Evolutionary conservation across 306 rosid genomes (phyloP).

Genomic region (Senna tora): DNA sequence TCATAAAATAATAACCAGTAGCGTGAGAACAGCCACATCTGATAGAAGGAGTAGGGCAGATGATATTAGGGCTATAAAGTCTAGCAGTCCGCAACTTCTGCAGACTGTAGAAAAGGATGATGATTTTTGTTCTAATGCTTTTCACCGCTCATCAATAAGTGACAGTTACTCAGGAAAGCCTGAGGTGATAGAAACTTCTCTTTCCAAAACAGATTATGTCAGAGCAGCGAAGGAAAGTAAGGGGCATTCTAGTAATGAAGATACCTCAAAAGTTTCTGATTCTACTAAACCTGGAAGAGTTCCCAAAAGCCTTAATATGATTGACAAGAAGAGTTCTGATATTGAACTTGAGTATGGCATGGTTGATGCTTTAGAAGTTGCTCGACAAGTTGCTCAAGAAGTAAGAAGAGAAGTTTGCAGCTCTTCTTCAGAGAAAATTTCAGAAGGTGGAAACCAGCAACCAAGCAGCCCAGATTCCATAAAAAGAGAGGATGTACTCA

Average conservation of each 20-base stretch:
- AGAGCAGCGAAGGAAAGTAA: constrained; percentile 35
- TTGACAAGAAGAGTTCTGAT: constrained; percentile 21
- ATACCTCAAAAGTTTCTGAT: constrained; percentile 35
- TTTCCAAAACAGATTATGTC: constrained; percentile 46
- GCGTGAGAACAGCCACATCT: constrained; percentile 45
- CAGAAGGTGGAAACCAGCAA: constrained; percentile 57
- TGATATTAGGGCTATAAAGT: constrained; percentile 43
- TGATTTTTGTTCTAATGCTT: constrained; percentile 51
- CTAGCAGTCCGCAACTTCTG: constrained; percentile 38
- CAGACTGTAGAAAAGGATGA: constrained; percentile 48
- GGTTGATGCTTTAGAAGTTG: constrained; percentile 28
- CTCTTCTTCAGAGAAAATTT: constrained; percentile 73
- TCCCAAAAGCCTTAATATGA: constrained; percentile 20
- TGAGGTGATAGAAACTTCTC: constrained; percentile 50
- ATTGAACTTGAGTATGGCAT: constrained; percentile 23
- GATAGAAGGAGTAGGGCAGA: constrained; percentile 54
- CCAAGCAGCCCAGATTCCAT: constrained; percentile 68
- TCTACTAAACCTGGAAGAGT: constrained; percentile 23
- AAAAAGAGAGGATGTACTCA: constrained; percentile 48
- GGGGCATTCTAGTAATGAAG: constrained; percentile 30
- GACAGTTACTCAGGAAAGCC: constrained; percentile 48
- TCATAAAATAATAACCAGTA: constrained; percentile 32
- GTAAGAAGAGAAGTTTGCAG: constrained; percentile 79
- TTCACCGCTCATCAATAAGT: constrained; percentile 46
- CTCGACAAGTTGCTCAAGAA: constrained; percentile 35